Conservation (phyloP, 169 alveolate species). For the Plasmodium gaboni region DNA sequence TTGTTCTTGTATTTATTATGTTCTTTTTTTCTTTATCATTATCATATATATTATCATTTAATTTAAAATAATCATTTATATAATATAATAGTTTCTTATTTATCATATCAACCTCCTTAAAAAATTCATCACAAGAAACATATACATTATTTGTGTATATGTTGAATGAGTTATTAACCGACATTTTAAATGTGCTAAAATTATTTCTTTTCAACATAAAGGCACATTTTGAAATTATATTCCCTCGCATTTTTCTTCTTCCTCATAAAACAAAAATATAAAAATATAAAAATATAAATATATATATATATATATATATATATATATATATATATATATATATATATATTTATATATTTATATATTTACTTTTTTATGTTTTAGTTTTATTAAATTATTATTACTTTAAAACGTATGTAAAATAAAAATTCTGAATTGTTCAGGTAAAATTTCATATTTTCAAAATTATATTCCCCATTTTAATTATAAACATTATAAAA, state of each 20-base stretch:
- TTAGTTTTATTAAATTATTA: too few relatives aligned
- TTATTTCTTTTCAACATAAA: slow-evolving; percentile 2
- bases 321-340: slow-evolving; percentile 3
- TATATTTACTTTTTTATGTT: not conserved
- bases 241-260: not conserved
- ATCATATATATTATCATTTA: not conserved
- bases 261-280: not conserved
- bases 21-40: not conserved
- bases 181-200: slow-evolving; percentile 40
- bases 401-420: too few relatives aligned
- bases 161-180: slow-evolving; percentile 28
- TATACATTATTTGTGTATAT: slow-evolving; percentile 37
- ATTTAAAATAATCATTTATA: slow-evolving; percentile 52
- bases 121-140: slow-evolving; percentile 34
- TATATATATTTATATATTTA: not conserved
- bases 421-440: too few relatives aligned
- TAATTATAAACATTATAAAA: too few relatives aligned
- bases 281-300: not conserved
- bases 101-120: slow-evolving; percentile 41
- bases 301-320: not conserved
- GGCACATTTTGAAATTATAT: not conserved
- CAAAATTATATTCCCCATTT: too few relatives aligned
- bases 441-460: too few relatives aligned
- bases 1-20: not conserved
- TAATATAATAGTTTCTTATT: slow-evolving; percentile 55